Evolutionary conservation across 169 alveolate genomes (phyloP).

Genomic region (Cryptosporidium andersoni): DNA sequence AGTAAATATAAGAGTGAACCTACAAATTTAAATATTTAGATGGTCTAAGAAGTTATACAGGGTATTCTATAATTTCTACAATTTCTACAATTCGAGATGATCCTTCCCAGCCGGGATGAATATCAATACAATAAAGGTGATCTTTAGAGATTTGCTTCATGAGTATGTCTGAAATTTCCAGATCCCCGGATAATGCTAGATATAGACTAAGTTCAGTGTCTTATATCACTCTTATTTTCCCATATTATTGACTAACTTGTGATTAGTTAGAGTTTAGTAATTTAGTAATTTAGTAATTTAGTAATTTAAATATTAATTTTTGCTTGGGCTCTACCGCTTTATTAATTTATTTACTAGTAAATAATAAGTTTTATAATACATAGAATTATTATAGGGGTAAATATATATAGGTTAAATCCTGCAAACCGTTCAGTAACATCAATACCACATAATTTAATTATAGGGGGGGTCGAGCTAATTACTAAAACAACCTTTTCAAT

Average conservation of each 20-base stretch:
- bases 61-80: no score
- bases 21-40: not conserved
- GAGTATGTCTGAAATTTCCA: no score
- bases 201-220: not conserved
- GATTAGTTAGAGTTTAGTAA: not conserved
- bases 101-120: no score
- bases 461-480: slow-evolving; percentile 58
- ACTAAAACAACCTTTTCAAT: slow-evolving; percentile 63
- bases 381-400: slow-evolving; percentile 29
- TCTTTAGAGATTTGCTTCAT: no score
- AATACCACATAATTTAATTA: slow-evolving; percentile 42
- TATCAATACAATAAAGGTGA: no score
- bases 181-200: not conserved
- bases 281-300: not conserved
- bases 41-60: no score
- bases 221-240: not conserved
- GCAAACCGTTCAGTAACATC: slow-evolving; percentile 49
- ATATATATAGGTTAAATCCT: slow-evolving; percentile 40
- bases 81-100: no score
- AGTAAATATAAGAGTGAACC: not conserved
- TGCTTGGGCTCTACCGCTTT: not conserved
- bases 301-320: not conserved
- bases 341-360: not conserved
- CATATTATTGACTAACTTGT: not conserved
- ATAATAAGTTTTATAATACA: not conserved